A percentile compares a stretch with the other conserved stretches of the same genome.
These are phyloP conservation scores for Suhomyces bribrorum DNA, from an alignment of 1,139 yeast species.

Conservation along the genomic window DNA sequence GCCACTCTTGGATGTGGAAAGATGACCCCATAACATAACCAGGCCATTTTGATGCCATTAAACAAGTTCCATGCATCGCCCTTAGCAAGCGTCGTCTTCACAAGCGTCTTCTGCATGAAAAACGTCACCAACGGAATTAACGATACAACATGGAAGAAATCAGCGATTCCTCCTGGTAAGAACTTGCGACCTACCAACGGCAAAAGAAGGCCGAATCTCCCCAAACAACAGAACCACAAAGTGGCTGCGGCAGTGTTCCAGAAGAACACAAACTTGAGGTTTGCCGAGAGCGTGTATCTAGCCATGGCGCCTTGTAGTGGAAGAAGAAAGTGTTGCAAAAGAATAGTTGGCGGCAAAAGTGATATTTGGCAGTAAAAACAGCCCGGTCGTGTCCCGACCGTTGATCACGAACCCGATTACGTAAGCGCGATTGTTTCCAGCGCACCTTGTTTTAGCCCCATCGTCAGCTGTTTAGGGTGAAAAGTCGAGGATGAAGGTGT, in stretches of 20 bases:
- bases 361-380: background rate
- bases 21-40: conserved; percentile 49
- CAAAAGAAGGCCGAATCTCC: conserved; percentile 51
- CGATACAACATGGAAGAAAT: conserved; percentile 54
- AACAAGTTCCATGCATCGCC: conserved; percentile 31
- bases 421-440: background rate
- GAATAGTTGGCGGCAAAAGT: background rate
- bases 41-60: conserved; percentile 37
- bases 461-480: too few species aligned
- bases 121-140: conserved; percentile 34
- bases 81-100: conserved; percentile 10
- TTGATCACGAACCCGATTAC: background rate
- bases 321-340: background rate
- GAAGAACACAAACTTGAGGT: conserved; percentile 36
- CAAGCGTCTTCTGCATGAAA: conserved; percentile 23
- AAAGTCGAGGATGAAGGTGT: conserved; percentile 6
- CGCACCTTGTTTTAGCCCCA: too few species aligned
- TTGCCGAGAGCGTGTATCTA: conserved; percentile 39
- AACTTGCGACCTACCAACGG: conserved; percentile 65
- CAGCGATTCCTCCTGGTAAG: conserved; percentile 71
- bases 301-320: conserved; percentile 9
- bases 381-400: background rate
- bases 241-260: conserved; percentile 41
- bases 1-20: conserved; percentile 52
- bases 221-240: conserved; percentile 54